Evolutionary conservation across 1,284 basidiomycete genomes (phyloP), one percentile per base, ranked within the genome.

Genomic region (Malassezia brasiliensis): DNA sequence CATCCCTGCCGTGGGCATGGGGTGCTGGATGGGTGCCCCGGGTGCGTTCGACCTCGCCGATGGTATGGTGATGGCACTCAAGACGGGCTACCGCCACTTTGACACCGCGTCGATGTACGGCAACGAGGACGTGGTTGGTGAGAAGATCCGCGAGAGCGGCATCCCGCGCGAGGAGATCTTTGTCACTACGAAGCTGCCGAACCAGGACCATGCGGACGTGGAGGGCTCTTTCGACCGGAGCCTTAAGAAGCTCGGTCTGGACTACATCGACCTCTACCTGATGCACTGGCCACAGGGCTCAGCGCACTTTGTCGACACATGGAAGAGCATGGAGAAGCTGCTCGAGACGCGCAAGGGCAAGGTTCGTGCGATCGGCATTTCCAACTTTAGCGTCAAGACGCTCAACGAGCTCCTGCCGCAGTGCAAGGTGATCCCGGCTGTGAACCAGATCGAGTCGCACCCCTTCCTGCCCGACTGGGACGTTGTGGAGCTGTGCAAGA

Each of bases 71-170:
- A 37, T 31, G 0, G 55, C 63, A n/a, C 44, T 61, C 54, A 41
- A 63, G 15, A 49, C 52, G 1, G 67, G 67, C n/a, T 69, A 69
- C 44, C 62, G 65, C 28, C 66, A 65, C 40, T 53, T 66, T 30
- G 66, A 68, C 51, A 64, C 64, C 2, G 66, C 66, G 2, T 52
- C 60, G 20, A 36, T 56, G 9, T 69, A 76, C 56, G 64, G 73
- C 40, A 93, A 93, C 75, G 88, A 93, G 76, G 85, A 82, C 66
- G 85, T 89, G 74, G 88, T 88, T 14, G 88, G 87, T 11, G 67
- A 85, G 47, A 88, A 86, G 30, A 83, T 91, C 67, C 77, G 79
- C 22, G 81, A 80, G 36, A 85, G 84, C 52, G 87, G 79, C 25
- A 76, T 90, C 17, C 83, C 83, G 45, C 81, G 89, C 62, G 81